A percentile compares a stretch with the other conserved stretches of the same genome.
Evolutionary conservation across 2,329 filamentous ascomycete species (phyloP).

Genomic region (Mycocentrospora acerina): DNA sequence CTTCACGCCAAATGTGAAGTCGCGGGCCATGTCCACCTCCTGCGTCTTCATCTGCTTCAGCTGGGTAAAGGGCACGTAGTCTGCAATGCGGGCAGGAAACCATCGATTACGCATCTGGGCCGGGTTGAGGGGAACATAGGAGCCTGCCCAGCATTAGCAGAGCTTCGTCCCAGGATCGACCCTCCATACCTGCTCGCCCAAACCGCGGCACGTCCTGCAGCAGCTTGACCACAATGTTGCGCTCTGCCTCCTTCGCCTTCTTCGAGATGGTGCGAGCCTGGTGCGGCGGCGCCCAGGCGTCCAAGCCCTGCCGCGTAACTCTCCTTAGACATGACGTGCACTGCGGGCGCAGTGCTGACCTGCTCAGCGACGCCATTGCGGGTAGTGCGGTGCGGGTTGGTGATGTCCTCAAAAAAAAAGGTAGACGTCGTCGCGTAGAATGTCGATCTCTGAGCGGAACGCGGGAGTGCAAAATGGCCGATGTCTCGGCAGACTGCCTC

Average conservation of each 20-base stretch:
- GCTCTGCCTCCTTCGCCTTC: slow-evolving; percentile 44
- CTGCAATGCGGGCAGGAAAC: slow-evolving; percentile 54
- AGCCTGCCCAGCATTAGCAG: slow-evolving; percentile 44
- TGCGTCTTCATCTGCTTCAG: slow-evolving; percentile 48
- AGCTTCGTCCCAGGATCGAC: slow-evolving; percentile 2
- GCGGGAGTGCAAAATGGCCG: slow-evolving; percentile 4
- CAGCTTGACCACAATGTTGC: slow-evolving; percentile 53
- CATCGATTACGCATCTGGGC: slow-evolving; percentile 58
- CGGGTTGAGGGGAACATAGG: slow-evolving; percentile 54
- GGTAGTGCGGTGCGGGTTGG: slow-evolving; percentile 13
- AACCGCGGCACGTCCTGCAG: slow-evolving; percentile 55
- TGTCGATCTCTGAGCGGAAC: slow-evolving; percentile 12
- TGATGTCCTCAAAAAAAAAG: slow-evolving; percentile 12
- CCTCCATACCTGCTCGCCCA: slow-evolving; percentile 43
- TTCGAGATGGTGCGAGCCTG: slow-evolving; percentile 51
- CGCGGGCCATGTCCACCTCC: slow-evolving; percentile 49
- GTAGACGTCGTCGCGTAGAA: too few relatives aligned
- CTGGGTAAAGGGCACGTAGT: slow-evolving; percentile 53
- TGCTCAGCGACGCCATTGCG: slow-evolving; percentile 37
- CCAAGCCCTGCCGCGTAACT: slow-evolving; percentile 32
- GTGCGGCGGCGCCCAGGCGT: slow-evolving; percentile 30
- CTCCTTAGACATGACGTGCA: slow-evolving; percentile 43
- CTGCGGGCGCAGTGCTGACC: slow-evolving; percentile 38
- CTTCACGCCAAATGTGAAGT: slow-evolving; percentile 47
- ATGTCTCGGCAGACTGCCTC: slow-evolving; percentile 23